These are phyloP conservation scores for Lobosporangium transversale DNA, from an alignment of 192 early-diverging fungal species.

Conservation along the genomic window DNA sequence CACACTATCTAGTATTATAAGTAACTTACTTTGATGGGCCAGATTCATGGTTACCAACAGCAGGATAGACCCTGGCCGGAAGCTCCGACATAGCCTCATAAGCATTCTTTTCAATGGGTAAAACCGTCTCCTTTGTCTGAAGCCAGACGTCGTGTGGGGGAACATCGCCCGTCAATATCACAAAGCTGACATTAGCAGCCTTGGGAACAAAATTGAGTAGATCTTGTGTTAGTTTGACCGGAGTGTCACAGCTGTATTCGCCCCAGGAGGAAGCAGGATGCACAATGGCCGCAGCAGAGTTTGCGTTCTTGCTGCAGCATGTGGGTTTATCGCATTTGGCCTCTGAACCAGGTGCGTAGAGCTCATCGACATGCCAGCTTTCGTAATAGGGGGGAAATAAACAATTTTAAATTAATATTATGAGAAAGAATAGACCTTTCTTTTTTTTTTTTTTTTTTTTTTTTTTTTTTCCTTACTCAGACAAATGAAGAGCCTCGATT, in stretches of 20 bases:
- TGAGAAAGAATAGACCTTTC: not conserved
- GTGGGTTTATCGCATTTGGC: constrained; percentile 53
- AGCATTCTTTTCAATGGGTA: constrained; percentile 31
- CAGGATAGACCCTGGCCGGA: constrained; percentile 50
- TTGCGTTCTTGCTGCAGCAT: constrained; percentile 55
- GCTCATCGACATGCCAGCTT: constrained; percentile 40
- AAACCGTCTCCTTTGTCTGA: constrained; percentile 37
- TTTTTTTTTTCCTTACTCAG: constrained; percentile 62
- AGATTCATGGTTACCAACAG: constrained; percentile 65
- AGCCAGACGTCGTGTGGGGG: constrained; percentile 66
- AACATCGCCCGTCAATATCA: constrained; percentile 62
- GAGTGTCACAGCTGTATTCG: constrained; percentile 59
- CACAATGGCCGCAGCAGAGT: constrained; percentile 34
- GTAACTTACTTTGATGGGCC: constrained; percentile 51
- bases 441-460: too few relatives aligned
- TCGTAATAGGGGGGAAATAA: not conserved
- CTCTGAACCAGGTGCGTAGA: constrained; percentile 42
- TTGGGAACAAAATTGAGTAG: constrained; percentile 50
- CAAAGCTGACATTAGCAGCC: constrained; percentile 50
- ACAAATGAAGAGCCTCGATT: constrained; percentile 58
- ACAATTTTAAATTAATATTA: not conserved
- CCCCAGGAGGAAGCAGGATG: constrained; percentile 45
- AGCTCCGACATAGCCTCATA: constrained; percentile 50
- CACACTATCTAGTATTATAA: too few relatives aligned
- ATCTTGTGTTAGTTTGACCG: constrained; percentile 54